Evolutionary conservation across 1,139 yeast species (phyloP).

Genomic region (Candida sojae): DNA sequence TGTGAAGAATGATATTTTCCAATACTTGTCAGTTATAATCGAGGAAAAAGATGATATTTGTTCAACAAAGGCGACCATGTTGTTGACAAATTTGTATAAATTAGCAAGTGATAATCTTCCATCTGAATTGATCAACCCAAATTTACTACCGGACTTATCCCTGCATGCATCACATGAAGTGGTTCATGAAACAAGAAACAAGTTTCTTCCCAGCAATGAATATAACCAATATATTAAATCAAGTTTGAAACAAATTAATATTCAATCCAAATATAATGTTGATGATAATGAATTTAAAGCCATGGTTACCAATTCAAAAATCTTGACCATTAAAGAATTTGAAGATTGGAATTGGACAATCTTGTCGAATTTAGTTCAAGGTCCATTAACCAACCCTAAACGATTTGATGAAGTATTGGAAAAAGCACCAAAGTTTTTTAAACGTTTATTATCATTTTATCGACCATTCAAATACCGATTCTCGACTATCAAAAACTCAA

Average conservation of each 20-base stretch:
- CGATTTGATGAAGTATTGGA: slow-evolving; percentile 77
- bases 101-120: slow-evolving; percentile 60
- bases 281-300: slow-evolving; percentile 74
- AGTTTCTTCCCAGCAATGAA: slow-evolving; percentile 18
- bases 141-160: slow-evolving; percentile 19
- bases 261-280: slow-evolving; percentile 51
- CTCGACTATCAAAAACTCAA: slow-evolving; percentile 45
- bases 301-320: slow-evolving; percentile 67
- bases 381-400: slow-evolving; percentile 73
- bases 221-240: slow-evolving; percentile 23
- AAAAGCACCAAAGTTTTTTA: slow-evolving; percentile 79
- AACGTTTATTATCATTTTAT: slow-evolving; percentile 80
- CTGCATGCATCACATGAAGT: slow-evolving; percentile 14
- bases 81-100: slow-evolving; percentile 63
- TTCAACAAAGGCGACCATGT: slow-evolving; percentile 59
- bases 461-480: slow-evolving; percentile 90
- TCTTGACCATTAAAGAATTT: slow-evolving; percentile 75
- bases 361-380: slow-evolving; percentile 67
- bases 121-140: slow-evolving; percentile 21
- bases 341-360: slow-evolving; percentile 88
- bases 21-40: slow-evolving; percentile 49
- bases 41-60: slow-evolving; percentile 40
- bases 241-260: slow-evolving; percentile 41
- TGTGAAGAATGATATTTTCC: slow-evolving; percentile 57
- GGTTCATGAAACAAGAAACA: slow-evolving; percentile 24